Evolutionary conservation across 2,329 filamentous ascomycete genomes (phyloP).

Genomic region (Exophiala oligosperma): DNA sequence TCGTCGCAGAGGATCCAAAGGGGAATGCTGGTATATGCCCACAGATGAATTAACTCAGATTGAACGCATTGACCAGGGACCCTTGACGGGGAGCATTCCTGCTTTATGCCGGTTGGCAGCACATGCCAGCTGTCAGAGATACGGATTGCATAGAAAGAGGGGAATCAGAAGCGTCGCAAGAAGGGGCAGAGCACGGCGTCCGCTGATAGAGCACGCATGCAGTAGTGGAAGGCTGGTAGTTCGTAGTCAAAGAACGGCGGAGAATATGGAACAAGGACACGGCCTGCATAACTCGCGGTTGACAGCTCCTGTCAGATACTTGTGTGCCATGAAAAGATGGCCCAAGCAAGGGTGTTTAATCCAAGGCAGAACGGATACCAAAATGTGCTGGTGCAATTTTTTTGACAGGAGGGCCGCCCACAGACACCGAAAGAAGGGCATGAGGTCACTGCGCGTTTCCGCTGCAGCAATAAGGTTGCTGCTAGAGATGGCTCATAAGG

Average conservation of each 20-base stretch:
- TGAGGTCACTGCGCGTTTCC: slow-evolving; percentile 12
- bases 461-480: slow-evolving; percentile 6
- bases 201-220: neutral
- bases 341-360: slow-evolving; percentile 7
- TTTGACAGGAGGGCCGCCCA: slow-evolving; percentile 11
- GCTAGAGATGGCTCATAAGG: slow-evolving; percentile 1
- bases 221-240: neutral
- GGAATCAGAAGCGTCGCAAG: neutral
- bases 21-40: neutral
- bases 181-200: neutral
- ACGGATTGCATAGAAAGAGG: neutral
- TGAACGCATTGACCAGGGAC: slow-evolving; percentile 3
- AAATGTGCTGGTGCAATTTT: slow-evolving; percentile 4
- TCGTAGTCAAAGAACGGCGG: neutral
- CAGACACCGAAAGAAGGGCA: neutral
- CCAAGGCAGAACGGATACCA: slow-evolving; percentile 2
- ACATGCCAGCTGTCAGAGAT: neutral
- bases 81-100: slow-evolving; percentile 13
- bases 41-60: neutral
- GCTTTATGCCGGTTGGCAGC: slow-evolving; percentile 8
- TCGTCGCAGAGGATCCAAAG: neutral
- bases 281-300: slow-evolving; percentile 4
- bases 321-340: slow-evolving; percentile 1
- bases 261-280: slow-evolving; percentile 8
- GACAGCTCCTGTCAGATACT: slow-evolving; percentile 9